These are phyloP conservation scores for Nasturtium officinale DNA, from an alignment of 345 rosid genomes.

Conservation along the genomic window DNA sequence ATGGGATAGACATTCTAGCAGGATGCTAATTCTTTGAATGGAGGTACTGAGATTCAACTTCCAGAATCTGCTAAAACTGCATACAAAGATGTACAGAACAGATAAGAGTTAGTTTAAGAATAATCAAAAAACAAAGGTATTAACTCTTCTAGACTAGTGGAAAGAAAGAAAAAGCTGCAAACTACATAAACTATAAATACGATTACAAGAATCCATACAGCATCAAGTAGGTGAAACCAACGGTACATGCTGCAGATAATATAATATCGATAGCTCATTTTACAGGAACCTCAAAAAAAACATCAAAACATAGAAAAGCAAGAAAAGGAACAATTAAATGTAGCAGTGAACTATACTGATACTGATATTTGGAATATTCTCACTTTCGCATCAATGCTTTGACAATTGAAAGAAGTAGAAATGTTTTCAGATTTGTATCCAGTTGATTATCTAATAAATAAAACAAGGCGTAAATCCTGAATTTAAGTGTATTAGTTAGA, in stretches of 20 bases:
- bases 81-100: not conserved
- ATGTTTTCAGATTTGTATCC: not conserved
- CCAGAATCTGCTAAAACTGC: constrained; percentile 18
- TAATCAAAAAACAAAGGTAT: not conserved
- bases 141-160: not conserved
- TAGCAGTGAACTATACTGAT: not conserved
- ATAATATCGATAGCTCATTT: too few species aligned
- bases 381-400: not conserved
- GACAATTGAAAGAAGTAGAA: not conserved
- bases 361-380: not conserved
- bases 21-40: not conserved
- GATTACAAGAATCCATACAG: not conserved
- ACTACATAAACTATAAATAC: not conserved
- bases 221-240: not conserved
- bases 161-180: not conserved
- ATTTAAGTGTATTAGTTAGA: not conserved
- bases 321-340: not conserved
- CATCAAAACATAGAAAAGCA: not conserved
- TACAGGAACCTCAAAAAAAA: not conserved
- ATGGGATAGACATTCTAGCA: constrained; percentile 43
- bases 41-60: constrained; percentile 11
- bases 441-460: not conserved
- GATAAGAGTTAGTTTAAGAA: not conserved
- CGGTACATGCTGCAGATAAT: not conserved
- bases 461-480: not conserved